A percentile compares a stretch with the other conserved stretches of the same genome.
These are phyloP conservation scores for Tremella yokohamensis DNA, from an alignment of 768 basidiomycete species.

Conservation along the genomic window DNA sequence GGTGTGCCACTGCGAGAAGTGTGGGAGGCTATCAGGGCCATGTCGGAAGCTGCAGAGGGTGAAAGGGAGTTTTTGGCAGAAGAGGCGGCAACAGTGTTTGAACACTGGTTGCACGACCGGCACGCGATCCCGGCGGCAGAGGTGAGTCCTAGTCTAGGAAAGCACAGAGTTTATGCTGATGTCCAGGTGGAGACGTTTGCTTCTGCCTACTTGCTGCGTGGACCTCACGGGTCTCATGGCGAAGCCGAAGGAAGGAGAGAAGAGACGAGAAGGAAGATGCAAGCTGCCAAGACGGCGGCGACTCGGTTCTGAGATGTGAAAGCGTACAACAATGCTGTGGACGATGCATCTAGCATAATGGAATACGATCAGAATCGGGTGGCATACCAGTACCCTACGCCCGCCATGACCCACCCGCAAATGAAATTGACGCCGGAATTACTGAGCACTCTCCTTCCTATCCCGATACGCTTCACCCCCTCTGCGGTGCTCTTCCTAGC, in stretches of 20 bases:
- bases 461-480: constrained; percentile 58
- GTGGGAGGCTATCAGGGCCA: constrained; percentile 57
- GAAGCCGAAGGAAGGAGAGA: constrained; percentile 13
- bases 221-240: background rate
- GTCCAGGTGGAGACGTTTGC: constrained; percentile 36
- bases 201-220: constrained; percentile 26
- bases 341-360: no score
- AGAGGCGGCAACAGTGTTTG: constrained; percentile 37
- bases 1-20: constrained; percentile 75
- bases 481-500: constrained; percentile 22
- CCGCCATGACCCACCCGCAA: constrained; percentile 25
- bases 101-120: constrained; percentile 43
- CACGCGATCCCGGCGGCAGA: constrained; percentile 48
- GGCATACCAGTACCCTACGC: constrained; percentile 28
- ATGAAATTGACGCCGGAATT: constrained; percentile 69
- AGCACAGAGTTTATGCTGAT: background rate
- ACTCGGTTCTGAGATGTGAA: no score
- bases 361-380: background rate
- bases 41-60: constrained; percentile 46
- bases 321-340: no score
- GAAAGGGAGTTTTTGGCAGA: constrained; percentile 45
- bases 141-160: constrained; percentile 18
- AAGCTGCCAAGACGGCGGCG: constrained; percentile 20
- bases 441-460: constrained; percentile 67
- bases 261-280: constrained; percentile 15